Evolutionary conservation across 2,329 filamentous ascomycete genomes (phyloP).

Genomic region (Myotisia sp.): DNA sequence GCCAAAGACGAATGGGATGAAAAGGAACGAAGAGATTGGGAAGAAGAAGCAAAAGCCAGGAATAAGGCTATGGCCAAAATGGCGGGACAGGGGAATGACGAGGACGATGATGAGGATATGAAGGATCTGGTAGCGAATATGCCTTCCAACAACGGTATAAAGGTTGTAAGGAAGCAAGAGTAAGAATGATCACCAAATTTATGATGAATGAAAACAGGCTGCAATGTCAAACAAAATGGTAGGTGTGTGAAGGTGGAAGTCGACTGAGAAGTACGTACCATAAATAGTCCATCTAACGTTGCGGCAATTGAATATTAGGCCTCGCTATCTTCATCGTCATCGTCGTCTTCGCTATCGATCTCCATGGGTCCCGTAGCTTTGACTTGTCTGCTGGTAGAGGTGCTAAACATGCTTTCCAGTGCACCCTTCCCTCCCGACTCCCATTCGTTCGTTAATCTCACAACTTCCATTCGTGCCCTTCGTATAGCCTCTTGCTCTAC

Average conservation of each 20-base stretch:
- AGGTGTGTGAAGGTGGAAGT: too few relatives aligned
- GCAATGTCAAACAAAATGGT: too few relatives aligned
- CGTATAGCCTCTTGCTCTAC: slow-evolving; percentile 79
- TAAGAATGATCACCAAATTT: slow-evolving; percentile 33
- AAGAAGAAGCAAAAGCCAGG: slow-evolving; percentile 52
- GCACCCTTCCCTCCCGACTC: slow-evolving; percentile 32
- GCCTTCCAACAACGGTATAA: slow-evolving; percentile 51
- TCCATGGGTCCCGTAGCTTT: slow-evolving; percentile 32
- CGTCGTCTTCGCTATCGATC: slow-evolving; percentile 33
- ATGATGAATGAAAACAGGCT: slow-evolving; percentile 2
- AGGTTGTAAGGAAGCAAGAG: slow-evolving; percentile 48
- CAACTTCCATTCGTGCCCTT: slow-evolving; percentile 56
- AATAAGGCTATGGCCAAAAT: slow-evolving; percentile 21
- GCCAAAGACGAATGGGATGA: slow-evolving; percentile 76
- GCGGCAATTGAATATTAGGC: background rate
- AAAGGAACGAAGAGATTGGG: slow-evolving; percentile 58
- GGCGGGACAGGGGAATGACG: slow-evolving; percentile 14
- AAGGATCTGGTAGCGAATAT: slow-evolving; percentile 26
- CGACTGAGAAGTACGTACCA: too few relatives aligned
- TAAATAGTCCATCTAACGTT: too few relatives aligned
- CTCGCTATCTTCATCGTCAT: slow-evolving; percentile 32
- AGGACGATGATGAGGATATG: slow-evolving; percentile 20
- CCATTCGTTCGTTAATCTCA: slow-evolving; percentile 46
- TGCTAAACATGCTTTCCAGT: slow-evolving; percentile 18
- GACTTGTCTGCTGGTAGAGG: slow-evolving; percentile 11